Evolutionary conservation across 2,329 filamentous ascomycete genomes (phyloP).

Genomic region (Colletotrichum horii): DNA sequence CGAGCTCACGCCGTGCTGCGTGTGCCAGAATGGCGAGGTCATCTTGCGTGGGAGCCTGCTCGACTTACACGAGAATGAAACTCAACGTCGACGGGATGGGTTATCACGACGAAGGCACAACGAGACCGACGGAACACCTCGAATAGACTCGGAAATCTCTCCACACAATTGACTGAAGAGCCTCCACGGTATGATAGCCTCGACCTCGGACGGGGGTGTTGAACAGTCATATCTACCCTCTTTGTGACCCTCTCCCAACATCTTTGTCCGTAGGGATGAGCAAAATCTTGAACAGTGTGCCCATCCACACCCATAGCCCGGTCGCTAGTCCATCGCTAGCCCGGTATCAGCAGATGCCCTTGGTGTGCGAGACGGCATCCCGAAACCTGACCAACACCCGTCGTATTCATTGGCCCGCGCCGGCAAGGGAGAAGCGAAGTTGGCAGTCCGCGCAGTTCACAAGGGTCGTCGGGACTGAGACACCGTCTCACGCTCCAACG

Average conservation of each 20-base stretch:
- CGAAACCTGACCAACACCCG: neutral
- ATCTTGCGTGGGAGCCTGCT: neutral
- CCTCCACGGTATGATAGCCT: neutral
- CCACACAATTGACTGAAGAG: neutral
- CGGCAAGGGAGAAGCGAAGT: conserved; percentile 11
- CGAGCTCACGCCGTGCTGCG: neutral
- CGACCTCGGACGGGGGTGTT: neutral
- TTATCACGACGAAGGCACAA: neutral
- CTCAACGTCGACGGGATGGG: neutral
- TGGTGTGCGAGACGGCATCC: conserved; percentile 3
- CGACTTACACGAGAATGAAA: neutral
- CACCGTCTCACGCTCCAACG: conserved; percentile 9
- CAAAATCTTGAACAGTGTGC: neutral
- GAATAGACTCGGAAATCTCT: neutral
- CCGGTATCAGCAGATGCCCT: conserved; percentile 6
- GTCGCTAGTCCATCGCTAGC: conserved; percentile 17
- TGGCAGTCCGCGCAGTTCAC: neutral
- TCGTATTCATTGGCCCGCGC: conserved; percentile 7
- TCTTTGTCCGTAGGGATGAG: conserved; percentile 3
- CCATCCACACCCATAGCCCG: neutral
- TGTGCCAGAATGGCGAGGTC: neutral
- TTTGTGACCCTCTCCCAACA: neutral
- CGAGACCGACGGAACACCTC: no score
- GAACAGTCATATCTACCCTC: neutral
- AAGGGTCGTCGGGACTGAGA: neutral